phyloP scores from a whole-genome alignment of 2,329 filamentous ascomycete species.

The Orbilia quercus region DNA sequence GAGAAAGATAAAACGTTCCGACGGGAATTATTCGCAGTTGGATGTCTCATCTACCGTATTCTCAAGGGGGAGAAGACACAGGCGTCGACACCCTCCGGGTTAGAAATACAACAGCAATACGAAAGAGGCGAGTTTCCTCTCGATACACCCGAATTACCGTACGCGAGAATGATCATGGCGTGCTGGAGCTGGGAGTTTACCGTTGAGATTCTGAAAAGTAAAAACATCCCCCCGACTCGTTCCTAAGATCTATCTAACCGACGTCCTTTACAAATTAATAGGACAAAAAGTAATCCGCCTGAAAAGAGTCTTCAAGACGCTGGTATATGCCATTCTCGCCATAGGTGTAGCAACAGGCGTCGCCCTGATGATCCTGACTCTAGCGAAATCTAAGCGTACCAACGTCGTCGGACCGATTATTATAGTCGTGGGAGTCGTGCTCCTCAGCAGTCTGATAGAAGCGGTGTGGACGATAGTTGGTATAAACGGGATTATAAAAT shows the following conservation, averaged over 20 bases:
- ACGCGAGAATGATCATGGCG: conserved; percentile 16
- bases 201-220: conserved; percentile 19
- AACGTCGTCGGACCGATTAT: too few relatives aligned
- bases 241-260: not conserved
- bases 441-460: too few relatives aligned
- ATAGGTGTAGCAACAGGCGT: too few relatives aligned
- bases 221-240: not conserved
- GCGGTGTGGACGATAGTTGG: too few relatives aligned
- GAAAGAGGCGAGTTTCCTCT: conserved; percentile 24
- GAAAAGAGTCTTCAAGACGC: too few relatives aligned
- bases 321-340: too few relatives aligned
- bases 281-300: too few relatives aligned
- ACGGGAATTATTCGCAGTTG: conserved; percentile 31
- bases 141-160: conserved; percentile 5
- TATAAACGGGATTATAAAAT: too few relatives aligned
- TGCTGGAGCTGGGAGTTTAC: conserved; percentile 48
- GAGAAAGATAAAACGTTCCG: conserved; percentile 27
- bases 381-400: too few relatives aligned
- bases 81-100: not conserved
- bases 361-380: too few relatives aligned
- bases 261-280: too few relatives aligned
- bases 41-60: conserved; percentile 31
- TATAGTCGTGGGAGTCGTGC: too few relatives aligned
- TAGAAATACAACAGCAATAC: conserved; percentile 10
- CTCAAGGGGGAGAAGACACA: conserved; percentile 13